phyloP scores from a whole-genome alignment of 345 rosid genomes.

The Litchi chinensis region DNA sequence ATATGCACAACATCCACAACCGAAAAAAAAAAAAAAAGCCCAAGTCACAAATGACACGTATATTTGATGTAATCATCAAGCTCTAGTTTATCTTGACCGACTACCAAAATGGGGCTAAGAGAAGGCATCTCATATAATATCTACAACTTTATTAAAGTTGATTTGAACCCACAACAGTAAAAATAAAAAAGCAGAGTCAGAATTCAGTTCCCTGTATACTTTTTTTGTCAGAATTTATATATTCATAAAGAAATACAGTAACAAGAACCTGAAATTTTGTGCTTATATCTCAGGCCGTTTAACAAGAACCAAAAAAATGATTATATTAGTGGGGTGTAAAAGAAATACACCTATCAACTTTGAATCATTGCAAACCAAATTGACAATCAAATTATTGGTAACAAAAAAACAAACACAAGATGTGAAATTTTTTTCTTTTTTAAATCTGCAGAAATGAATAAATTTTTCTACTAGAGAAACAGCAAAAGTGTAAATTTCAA shows the following conservation, averaged over 20 bases:
- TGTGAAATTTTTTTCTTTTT: not conserved
- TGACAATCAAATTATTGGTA: slow-evolving; percentile 24
- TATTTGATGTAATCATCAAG: slow-evolving; percentile 19
- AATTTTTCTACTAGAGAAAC: slow-evolving; percentile 20
- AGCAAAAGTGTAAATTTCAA: slow-evolving; percentile 25
- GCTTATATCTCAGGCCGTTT: not conserved
- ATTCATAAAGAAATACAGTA: not conserved
- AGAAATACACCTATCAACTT: not conserved
- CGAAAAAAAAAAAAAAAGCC: not conserved
- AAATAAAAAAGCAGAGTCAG: not conserved
- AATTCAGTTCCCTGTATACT: not conserved
- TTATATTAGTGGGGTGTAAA: not conserved
- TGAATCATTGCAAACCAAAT: slow-evolving; percentile 11
- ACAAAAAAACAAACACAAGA: slow-evolving; percentile 23
- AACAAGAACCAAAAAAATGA: too few relatives aligned
- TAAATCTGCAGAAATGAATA: not conserved
- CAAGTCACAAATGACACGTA: slow-evolving; percentile 24
- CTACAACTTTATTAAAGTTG: slow-evolving; percentile 37
- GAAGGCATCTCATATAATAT: slow-evolving; percentile 14
- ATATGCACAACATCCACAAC: not conserved
- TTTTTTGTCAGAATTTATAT: not conserved
- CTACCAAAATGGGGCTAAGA: slow-evolving; percentile 12
- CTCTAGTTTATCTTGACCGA: slow-evolving; percentile 31
- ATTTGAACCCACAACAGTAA: slow-evolving; percentile 24
- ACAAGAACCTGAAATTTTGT: slow-evolving; percentile 7